These are phyloP conservation scores for Lathyrus aphaca DNA, from an alignment of 306 rosid genomes.

Conservation along the genomic window DNA sequence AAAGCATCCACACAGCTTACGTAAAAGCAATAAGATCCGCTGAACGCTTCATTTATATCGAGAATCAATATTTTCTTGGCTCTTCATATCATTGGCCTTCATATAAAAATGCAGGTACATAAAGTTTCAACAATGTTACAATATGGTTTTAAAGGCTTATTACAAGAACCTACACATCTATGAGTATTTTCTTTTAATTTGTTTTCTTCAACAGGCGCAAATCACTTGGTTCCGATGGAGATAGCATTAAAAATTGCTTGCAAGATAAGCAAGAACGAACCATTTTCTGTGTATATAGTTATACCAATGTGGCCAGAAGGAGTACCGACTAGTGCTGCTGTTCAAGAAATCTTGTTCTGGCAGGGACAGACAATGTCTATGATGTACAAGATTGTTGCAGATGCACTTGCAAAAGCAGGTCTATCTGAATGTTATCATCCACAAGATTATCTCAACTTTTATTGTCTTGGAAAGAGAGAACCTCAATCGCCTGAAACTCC, in stretches of 20 bases:
- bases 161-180: not conserved
- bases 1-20: slow-evolving; percentile 71
- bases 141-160: slow-evolving; percentile 6
- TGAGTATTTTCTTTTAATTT: slow-evolving; percentile 12
- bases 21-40: slow-evolving; percentile 73
- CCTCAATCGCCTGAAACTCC: slow-evolving; percentile 16
- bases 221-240: slow-evolving; percentile 73
- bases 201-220: slow-evolving; percentile 56
- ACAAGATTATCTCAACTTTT: slow-evolving; percentile 68
- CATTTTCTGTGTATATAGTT: slow-evolving; percentile 60
- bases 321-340: slow-evolving; percentile 65
- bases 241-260: slow-evolving; percentile 64
- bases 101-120: slow-evolving; percentile 70
- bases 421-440: slow-evolving; percentile 58
- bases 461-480: slow-evolving; percentile 74
- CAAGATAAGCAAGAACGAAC: slow-evolving; percentile 63
- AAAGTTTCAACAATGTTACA: not conserved
- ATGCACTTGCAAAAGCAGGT: slow-evolving; percentile 59
- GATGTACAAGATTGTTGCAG: slow-evolving; percentile 65
- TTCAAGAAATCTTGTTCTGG: slow-evolving; percentile 81
- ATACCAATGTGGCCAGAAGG: slow-evolving; percentile 94
- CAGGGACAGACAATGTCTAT: slow-evolving; percentile 82
- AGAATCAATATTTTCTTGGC: slow-evolving; percentile 72
- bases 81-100: slow-evolving; percentile 77
- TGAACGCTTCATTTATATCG: slow-evolving; percentile 65